Evolutionary conservation across 495 filamentous ascomycete species (phyloP).

Genomic region (Xylaria sp.): DNA sequence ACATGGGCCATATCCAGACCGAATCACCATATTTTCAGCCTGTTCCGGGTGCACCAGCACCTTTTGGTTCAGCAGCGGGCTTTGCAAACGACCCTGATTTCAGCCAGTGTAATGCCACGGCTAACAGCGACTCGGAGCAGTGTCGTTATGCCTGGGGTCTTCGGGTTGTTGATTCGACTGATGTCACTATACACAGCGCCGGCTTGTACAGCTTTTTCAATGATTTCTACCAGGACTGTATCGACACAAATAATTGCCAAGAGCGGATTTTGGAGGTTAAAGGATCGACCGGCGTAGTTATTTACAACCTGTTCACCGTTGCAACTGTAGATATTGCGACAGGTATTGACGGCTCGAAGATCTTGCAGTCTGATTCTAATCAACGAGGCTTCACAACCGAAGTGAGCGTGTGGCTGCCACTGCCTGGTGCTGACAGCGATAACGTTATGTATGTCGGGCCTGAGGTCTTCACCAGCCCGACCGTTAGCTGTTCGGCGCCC

Average conservation of each 20-base stretch:
- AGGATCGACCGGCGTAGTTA: slow-evolving; percentile 33
- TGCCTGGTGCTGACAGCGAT: slow-evolving; percentile 26
- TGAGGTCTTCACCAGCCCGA: slow-evolving; percentile 26
- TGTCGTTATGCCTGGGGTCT: slow-evolving; percentile 61
- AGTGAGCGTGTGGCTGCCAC: slow-evolving; percentile 36
- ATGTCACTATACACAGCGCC: slow-evolving; percentile 58
- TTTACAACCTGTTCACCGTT: slow-evolving; percentile 40
- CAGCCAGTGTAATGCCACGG: slow-evolving; percentile 35
- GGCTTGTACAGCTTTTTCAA: slow-evolving; percentile 70
- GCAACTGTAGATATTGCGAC: slow-evolving; percentile 29
- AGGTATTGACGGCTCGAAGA: slow-evolving; percentile 25
- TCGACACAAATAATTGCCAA: slow-evolving; percentile 48
- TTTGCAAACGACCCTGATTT: slow-evolving; percentile 61
- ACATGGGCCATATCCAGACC: slow-evolving; percentile 83
- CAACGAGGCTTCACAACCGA: slow-evolving; percentile 35
- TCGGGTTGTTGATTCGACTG: slow-evolving; percentile 52
- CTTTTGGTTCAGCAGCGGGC: slow-evolving; percentile 62
- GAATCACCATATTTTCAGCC: slow-evolving; percentile 90
- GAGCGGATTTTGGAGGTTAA: slow-evolving; percentile 37
- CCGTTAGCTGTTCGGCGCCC: slow-evolving; percentile 17
- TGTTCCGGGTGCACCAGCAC: slow-evolving; percentile 74
- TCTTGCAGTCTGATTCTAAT: slow-evolving; percentile 7
- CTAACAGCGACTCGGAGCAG: neutral
- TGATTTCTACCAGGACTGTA: slow-evolving; percentile 53
- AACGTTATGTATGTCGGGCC: slow-evolving; percentile 31